Base-by-base conservation (phyloP, 768 basidiomycete genomes). In the Amanita phalloides region DNA sequence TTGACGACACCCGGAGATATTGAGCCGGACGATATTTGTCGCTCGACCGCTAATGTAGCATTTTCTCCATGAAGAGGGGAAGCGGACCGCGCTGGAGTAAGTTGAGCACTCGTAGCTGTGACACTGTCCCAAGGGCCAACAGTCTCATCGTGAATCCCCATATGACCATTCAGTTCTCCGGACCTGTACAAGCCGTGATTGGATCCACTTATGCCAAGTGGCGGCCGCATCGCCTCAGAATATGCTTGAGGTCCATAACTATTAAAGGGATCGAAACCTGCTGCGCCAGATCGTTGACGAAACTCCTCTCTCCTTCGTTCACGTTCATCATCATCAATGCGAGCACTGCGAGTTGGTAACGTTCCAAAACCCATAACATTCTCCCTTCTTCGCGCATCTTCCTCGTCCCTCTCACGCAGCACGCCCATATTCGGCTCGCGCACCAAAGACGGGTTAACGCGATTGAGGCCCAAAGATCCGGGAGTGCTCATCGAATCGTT, bases 221-320 rank as follows among this genome's bases (percentile, higher is more conserved):
- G 21, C 9, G 45, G 46, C 20, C 53, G 25, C 25, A 37, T 13
- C 17, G 26, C 20, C 13, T 47, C 53, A n/a, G 52, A 10, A 48
- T 47, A 53, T 4, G 45, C 30, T 7, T 47, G 45, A 25, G 71
- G 36, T 42, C 68, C 71, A 1, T 83, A 75, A 1, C 82, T 79
- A 62, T 90, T 83, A 70, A 90, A 92, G 1, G 87, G 84, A 59
- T 92, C 89, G 61, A 78, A 90, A 1, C 84, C 77, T 21, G 71
- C 69, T 2, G 76, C 68, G 39, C 62, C 66, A 43, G 66, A 66
- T 23, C 76, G 66, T 28, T 68, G 66, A 33, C 74, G 71, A 54
- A 72, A 67, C 45, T 76, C 76, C 62, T 77, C 76, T 58, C 71
- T 64, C 45, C 72, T 65, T 51, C 82, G 70, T 57, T 73, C 66